Conservation (phyloP, 2,329 filamentous ascomycete species). For the Lachnellula cervina region DNA sequence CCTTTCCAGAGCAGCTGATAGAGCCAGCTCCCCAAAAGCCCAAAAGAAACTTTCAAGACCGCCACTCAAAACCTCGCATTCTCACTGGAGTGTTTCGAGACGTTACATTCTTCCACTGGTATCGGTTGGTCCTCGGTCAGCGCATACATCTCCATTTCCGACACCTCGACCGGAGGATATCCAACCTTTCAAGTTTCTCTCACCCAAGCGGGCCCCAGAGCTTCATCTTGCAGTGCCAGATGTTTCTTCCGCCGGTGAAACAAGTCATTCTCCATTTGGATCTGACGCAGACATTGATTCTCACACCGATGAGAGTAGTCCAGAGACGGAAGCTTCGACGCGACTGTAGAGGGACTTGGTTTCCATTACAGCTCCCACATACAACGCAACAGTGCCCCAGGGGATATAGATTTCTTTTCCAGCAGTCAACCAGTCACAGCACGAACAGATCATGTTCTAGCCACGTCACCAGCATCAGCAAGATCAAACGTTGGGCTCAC, state of each 20-base stretch:
- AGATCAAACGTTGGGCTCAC: conserved; percentile 8
- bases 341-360: conserved; percentile 7
- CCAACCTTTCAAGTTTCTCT: conserved; percentile 14
- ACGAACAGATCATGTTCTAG: conserved; percentile 25
- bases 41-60: conserved; percentile 18
- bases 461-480: conserved; percentile 21
- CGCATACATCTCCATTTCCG: conserved; percentile 13
- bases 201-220: conserved; percentile 5
- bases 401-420: conserved; percentile 26
- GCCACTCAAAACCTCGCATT: conserved; percentile 17
- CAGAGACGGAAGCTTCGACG: conserved; percentile 18
- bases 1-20: conserved; percentile 8
- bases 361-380: conserved; percentile 5
- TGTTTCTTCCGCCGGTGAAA: conserved; percentile 27
- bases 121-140: conserved; percentile 9
- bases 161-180: conserved; percentile 8
- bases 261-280: conserved; percentile 20
- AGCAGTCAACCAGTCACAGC: conserved; percentile 26
- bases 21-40: conserved; percentile 2
- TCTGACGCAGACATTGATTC: conserved; percentile 30
- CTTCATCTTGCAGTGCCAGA: conserved; percentile 18
- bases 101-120: conserved; percentile 9
- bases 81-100: conserved; percentile 14
- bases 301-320: conserved; percentile 28
- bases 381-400: not conserved